phyloP scores from a whole-genome alignment of 495 filamentous ascomycete genomes.

The Penicillium subrubescens region DNA sequence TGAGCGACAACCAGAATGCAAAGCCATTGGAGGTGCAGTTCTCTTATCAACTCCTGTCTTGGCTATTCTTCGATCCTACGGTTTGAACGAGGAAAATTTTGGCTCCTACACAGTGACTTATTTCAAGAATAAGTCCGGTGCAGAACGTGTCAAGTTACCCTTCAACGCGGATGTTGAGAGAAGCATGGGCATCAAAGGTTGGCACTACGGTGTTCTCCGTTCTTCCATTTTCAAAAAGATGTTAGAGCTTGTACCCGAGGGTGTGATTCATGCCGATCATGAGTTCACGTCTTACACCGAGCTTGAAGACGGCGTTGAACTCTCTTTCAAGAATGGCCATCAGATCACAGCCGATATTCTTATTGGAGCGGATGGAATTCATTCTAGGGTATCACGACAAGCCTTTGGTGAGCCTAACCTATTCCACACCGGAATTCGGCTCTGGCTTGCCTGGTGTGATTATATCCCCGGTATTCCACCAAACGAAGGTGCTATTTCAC shows the following conservation, averaged over 20 bases:
- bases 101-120: constrained; percentile 16
- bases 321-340: constrained; percentile 16
- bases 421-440: constrained; percentile 20
- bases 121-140: constrained; percentile 10
- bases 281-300: constrained; percentile 15
- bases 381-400: constrained; percentile 18
- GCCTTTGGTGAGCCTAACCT: constrained; percentile 22
- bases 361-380: constrained; percentile 23
- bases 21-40: constrained; percentile 15
- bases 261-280: constrained; percentile 12
- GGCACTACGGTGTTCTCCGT: constrained; percentile 25
- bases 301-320: constrained; percentile 6
- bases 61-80: constrained; percentile 17
- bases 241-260: constrained; percentile 16
- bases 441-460: constrained; percentile 28
- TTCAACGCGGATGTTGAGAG: constrained; percentile 21
- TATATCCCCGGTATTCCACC: constrained; percentile 15
- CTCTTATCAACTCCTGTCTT: constrained; percentile 11
- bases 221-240: constrained; percentile 25
- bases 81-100: constrained; percentile 1
- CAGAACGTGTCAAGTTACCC: constrained; percentile 18
- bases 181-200: constrained; percentile 26
- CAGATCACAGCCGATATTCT: constrained; percentile 19
- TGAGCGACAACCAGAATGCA: constrained; percentile 14
- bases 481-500: constrained; percentile 17